Base-by-base conservation (phyloP, 805 yeast species). In the Metschnikowia noctiluminum region DNA sequence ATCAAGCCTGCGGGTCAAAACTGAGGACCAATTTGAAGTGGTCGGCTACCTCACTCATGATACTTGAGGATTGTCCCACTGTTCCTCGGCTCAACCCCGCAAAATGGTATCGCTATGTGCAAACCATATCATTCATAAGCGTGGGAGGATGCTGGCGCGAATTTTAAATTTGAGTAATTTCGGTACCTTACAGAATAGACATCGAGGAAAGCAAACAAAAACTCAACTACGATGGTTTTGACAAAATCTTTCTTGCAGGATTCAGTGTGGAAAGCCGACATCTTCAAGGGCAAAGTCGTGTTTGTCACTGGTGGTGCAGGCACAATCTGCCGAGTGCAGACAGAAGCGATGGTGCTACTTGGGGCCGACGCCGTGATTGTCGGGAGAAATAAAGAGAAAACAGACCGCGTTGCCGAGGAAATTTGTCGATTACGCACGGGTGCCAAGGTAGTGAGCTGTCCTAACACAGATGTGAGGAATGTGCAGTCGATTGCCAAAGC, bases 241-340 rank as follows among this genome's bases (percentile, higher is more conserved):
- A 59, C 57, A 35, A 52, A 51, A 28, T 48, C 63, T 14, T 62
- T 54, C 39, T 49, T 62, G 21, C 51, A 56, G 16, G 39, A 51
- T 28, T 53, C 60, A 26, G 53, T 48, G 16, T 63, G 67, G 67
- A 63, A 61, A 39, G 52, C 61, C 13, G 62, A 62, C 45, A 34
- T 63, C 21, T 63, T 63, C 54, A 57, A 59, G 44, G 67, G 67
- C 26, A 63, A 63, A 50, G 67, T 63, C n/a, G 66, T 58, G 27
- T 63, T 63, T 41, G 66, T 62, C 45, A 63, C 67, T 0, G 67
- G 67, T 12, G 67, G 67, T 26, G 66, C 67, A 10, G 67, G 67
- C 39, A 56, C 64, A 42, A 63, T 63, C 39, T 63, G 67, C 42
- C 54, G 62, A 27, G 67, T 61, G 9, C 67, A 63, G 41, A 61